A percentile compares a stretch with the other conserved stretches of the same genome.
Evolutionary conservation across 2,329 filamentous ascomycete species (phyloP).

Genomic region (Beauveria caledonica): DNA sequence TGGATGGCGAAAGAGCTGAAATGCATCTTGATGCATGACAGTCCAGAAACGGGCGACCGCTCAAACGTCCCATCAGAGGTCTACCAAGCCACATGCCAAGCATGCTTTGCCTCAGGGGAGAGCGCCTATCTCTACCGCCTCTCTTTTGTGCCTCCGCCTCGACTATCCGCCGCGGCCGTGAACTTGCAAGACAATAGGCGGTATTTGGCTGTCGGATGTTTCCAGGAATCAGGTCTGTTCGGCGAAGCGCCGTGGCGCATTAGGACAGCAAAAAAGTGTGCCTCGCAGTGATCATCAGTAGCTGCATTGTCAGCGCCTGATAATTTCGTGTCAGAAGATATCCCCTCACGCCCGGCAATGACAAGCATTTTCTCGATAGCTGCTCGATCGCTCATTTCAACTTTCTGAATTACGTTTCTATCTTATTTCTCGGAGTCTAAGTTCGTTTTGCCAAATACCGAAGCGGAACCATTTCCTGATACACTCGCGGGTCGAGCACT

Average conservation of each 20-base stretch:
- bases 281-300: too few relatives aligned
- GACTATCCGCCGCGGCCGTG: background rate
- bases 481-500: background rate
- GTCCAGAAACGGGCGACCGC: background rate
- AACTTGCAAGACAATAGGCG: too few relatives aligned
- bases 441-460: background rate
- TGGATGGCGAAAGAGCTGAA: slow-evolving; percentile 8
- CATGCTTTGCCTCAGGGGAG: too few relatives aligned
- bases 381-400: background rate
- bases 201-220: too few relatives aligned
- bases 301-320: too few relatives aligned
- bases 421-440: background rate
- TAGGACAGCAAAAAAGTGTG: background rate
- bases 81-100: too few relatives aligned
- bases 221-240: background rate
- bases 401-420: background rate
- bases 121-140: background rate
- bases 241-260: background rate
- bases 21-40: slow-evolving; percentile 22
- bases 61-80: background rate
- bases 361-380: background rate
- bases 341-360: too few relatives aligned
- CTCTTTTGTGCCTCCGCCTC: background rate
- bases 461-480: background rate
- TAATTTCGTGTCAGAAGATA: background rate